These are phyloP conservation scores for Trichothecium roseum DNA, from an alignment of 2,329 filamentous ascomycete genomes.

Conservation along the genomic window DNA sequence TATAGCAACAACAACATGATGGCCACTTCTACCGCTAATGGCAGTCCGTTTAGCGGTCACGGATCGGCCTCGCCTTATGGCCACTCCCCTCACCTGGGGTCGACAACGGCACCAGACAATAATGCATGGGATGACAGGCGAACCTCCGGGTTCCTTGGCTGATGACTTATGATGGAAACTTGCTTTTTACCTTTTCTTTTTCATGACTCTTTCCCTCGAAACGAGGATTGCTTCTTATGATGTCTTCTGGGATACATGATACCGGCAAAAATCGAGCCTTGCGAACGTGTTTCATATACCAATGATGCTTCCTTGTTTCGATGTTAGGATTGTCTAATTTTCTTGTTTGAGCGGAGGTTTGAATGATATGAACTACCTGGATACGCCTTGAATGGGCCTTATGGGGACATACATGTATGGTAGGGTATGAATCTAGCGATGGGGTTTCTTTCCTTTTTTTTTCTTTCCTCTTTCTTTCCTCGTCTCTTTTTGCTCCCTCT, in stretches of 20 bases:
- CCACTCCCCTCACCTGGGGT: slow-evolving; percentile 20
- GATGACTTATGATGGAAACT: background rate
- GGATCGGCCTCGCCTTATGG: slow-evolving; percentile 23
- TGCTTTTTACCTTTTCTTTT: slow-evolving; percentile 2
- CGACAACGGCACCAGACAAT: slow-evolving; percentile 9
- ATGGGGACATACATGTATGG: too few relatives aligned
- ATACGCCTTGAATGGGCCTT: too few relatives aligned
- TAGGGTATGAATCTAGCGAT: too few relatives aligned
- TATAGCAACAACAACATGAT: slow-evolving; percentile 20
- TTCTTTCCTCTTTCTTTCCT: slow-evolving; percentile 9
- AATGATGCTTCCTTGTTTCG: too few relatives aligned
- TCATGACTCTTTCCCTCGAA: background rate
- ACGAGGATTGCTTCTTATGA: background rate
- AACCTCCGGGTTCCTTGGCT: slow-evolving; percentile 9
- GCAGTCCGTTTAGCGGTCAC: slow-evolving; percentile 25
- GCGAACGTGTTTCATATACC: slow-evolving; percentile 3
- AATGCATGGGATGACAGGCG: slow-evolving; percentile 14
- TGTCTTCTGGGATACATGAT: background rate
- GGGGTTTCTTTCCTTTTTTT: slow-evolving; percentile 9
- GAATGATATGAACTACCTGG: too few relatives aligned
- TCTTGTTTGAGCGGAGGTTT: too few relatives aligned
- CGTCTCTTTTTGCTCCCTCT: background rate
- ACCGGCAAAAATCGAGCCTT: too few relatives aligned
- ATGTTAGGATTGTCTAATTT: too few relatives aligned
- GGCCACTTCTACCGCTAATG: slow-evolving; percentile 19